Base-by-base conservation (phyloP, 2,329 filamentous ascomycete species). In the Trichoderma sp. region DNA sequence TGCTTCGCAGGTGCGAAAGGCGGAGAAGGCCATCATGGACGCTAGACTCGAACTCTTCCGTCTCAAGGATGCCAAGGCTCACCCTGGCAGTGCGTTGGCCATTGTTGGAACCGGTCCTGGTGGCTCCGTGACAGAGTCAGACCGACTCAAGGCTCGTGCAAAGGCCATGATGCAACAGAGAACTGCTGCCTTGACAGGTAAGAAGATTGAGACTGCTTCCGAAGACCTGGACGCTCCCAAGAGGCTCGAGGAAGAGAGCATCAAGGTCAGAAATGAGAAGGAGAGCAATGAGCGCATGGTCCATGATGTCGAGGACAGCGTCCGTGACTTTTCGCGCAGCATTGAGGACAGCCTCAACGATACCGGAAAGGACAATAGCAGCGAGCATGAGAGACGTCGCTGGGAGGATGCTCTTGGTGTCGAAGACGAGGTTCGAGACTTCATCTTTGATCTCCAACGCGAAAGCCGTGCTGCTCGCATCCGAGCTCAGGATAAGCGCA, bases 151-250 rank as follows among this genome's bases (percentile, higher is more conserved):
- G 83, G 96, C 96, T 43, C 89, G 94, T 73, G 95, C 96, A 37
- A 97, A 94, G 81, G 95, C 95, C 49, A 97, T 97, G 89, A 99
- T 99, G 96, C 95, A 98, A 81, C 94, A 97, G 76, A 91, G 96
- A 70, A 94, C 96, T 73, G 96, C 96, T 68, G 95, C 96, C 21
- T 83, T 99, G 71, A 93, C 94, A 26, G 96, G 96, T 68, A 93
- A 91, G 79, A 94, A 94, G 77, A 83, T 90, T 58, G 89, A 92
- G 46, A 79, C 83, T 2, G 83, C 82, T 56, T 87, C 90, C 70
- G 92, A 96, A 72, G 91, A 94, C 71, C 85, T 87, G 30, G 92
- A 92, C 72, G 93, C 92, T 4, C 90, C 94, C 58, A 92, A 93
- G 81, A 89, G 96, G 39, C 81, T 98, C 18, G 96, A 98, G 78